Percentiles rank a stretch among this genome's conserved stretches.
phyloP scores from a whole-genome alignment of 306 rosid genomes.

The Nissolia schottii region DNA sequence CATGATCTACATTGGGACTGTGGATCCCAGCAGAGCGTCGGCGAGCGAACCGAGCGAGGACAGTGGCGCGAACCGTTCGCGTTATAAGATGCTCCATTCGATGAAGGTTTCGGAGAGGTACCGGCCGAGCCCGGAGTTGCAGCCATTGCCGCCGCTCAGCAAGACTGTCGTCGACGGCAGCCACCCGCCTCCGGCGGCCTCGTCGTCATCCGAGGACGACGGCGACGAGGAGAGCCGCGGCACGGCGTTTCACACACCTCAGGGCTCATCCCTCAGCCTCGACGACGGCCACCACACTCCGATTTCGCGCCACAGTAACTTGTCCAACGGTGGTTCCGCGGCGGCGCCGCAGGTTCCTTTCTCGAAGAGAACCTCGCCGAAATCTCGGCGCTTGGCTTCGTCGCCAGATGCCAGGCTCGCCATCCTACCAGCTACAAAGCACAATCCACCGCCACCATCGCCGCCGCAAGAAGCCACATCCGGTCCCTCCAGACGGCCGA shows the following conservation, averaged over 20 bases:
- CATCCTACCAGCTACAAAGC: slow-evolving; percentile 28
- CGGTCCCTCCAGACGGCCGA: slow-evolving; percentile 43
- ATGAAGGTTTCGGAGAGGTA: slow-evolving; percentile 60
- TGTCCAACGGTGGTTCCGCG: slow-evolving; percentile 32
- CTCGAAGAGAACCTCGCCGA: slow-evolving; percentile 82
- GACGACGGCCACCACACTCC: slow-evolving; percentile 66
- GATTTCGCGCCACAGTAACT: slow-evolving; percentile 48
- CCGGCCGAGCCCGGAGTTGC: slow-evolving; percentile 91
- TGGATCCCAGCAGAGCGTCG: slow-evolving; percentile 57
- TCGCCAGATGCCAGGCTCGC: slow-evolving; percentile 33
- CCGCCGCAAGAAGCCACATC: slow-evolving; percentile 23
- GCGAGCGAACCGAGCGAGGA: slow-evolving; percentile 6
- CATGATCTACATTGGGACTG: slow-evolving; percentile 77
- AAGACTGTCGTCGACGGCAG: slow-evolving; percentile 31
- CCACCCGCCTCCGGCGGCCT: slow-evolving; percentile 42
- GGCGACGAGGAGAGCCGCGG: slow-evolving; percentile 56
- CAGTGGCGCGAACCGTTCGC: slow-evolving; percentile 39
- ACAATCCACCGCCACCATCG: slow-evolving; percentile 16
- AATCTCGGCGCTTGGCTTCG: slow-evolving; percentile 53
- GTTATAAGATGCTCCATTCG: slow-evolving; percentile 53
- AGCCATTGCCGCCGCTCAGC: slow-evolving; percentile 67
- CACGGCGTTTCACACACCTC: slow-evolving; percentile 71
- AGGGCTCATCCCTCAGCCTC: slow-evolving; percentile 48
- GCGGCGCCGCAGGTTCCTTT: slow-evolving; percentile 40
- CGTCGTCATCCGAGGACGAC: slow-evolving; percentile 34